Conservation (phyloP, 768 basidiomycete species). For the Collybia sordida region DNA sequence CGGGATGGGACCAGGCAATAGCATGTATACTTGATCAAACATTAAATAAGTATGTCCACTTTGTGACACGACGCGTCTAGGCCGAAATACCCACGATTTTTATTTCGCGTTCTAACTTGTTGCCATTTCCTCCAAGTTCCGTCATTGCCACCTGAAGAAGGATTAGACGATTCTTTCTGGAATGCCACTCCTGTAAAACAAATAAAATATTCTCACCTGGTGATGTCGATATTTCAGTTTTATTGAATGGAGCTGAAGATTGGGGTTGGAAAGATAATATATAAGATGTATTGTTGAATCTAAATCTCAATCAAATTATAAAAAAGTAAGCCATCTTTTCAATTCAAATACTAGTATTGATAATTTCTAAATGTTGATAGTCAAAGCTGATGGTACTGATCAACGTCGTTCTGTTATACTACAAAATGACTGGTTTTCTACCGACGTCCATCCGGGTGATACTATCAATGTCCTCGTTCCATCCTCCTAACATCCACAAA, state of each 20-base stretch:
- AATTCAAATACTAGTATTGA: not conserved
- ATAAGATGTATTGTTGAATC: constrained; percentile 58
- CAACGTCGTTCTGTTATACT: constrained; percentile 55
- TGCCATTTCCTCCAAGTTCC: constrained; percentile 31
- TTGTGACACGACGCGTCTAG: too few species aligned
- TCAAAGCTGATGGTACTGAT: constrained; percentile 38
- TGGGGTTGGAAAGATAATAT: constrained; percentile 69
- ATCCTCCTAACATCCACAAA: constrained; percentile 88
- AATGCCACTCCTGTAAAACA: constrained; percentile 30
- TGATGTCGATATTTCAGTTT: constrained; percentile 43
- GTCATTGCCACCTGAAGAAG: constrained; percentile 35
- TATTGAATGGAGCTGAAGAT: constrained; percentile 66
- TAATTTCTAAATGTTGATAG: constrained; percentile 55
- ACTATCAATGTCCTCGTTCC: constrained; percentile 74
- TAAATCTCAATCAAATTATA: constrained; percentile 37
- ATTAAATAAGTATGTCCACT: too few species aligned
- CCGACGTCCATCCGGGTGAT: constrained; percentile 68
- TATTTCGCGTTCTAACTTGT: too few species aligned
- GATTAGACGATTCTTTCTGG: constrained; percentile 54
- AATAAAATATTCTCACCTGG: constrained; percentile 22
- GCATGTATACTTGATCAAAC: too few species aligned
- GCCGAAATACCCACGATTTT: too few species aligned
- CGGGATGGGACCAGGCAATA: too few species aligned
- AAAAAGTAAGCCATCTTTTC: constrained; percentile 33
- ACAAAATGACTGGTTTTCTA: constrained; percentile 74